Percentiles rank a stretch among this genome's conserved stretches.
Conservation (phyloP, 306 rosid genomes). For the Prunus mongolica region DNA sequence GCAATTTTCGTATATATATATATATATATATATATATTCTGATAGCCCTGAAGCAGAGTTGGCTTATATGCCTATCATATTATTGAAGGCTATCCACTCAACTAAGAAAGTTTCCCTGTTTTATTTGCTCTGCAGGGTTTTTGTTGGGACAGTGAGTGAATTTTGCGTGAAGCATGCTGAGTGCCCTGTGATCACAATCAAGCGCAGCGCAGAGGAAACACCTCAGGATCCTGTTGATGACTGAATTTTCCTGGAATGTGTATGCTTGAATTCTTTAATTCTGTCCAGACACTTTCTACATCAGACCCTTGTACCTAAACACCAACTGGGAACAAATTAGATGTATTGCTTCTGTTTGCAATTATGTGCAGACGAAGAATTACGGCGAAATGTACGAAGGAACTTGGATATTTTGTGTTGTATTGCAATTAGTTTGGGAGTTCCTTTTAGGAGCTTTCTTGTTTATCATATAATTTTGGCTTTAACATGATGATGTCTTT, state of each 20-base stretch:
- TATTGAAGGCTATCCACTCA: neutral
- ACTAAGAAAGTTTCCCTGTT: neutral
- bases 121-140: constrained; percentile 56
- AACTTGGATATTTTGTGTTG: neutral
- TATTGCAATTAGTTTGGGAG: neutral
- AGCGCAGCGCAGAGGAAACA: constrained; percentile 74
- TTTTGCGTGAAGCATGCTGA: constrained; percentile 93
- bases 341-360: neutral
- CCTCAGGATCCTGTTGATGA: constrained; percentile 96
- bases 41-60: neutral
- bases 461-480: too few species aligned
- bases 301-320: neutral
- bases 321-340: neutral
- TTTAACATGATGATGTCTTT: neutral
- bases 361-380: neutral
- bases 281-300: constrained; percentile 1
- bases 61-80: neutral
- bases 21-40: too few species aligned
- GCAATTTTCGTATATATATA: neutral
- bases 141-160: constrained; percentile 96
- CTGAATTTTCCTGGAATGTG: constrained; percentile 29
- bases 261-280: neutral
- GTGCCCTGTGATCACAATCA: constrained; percentile 91
- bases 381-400: neutral
- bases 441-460: neutral